A percentile compares a stretch with the other conserved stretches of the same genome.
phyloP scores from a whole-genome alignment of 1,284 basidiomycete species.

The Filobasidium uniguttulatum region DNA sequence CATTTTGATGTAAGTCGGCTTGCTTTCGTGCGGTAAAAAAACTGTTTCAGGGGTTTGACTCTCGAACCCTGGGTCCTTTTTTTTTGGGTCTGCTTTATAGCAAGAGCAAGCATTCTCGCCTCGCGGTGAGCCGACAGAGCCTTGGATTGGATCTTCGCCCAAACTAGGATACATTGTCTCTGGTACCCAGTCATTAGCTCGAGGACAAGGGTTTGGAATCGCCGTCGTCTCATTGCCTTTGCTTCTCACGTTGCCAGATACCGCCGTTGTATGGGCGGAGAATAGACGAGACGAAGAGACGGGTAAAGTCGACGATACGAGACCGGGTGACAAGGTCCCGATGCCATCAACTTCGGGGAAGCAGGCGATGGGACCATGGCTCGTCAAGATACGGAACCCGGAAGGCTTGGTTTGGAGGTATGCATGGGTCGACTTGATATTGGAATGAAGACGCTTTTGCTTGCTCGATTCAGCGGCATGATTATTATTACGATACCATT shows the following conservation, averaged over 20 bases:
- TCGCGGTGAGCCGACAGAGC: too few relatives aligned
- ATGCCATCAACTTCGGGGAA: not conserved
- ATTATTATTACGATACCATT: too few relatives aligned
- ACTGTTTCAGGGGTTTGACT: slow-evolving; percentile 35
- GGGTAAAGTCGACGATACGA: too few relatives aligned
- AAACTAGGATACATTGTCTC: slow-evolving; percentile 63
- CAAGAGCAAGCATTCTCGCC: slow-evolving; percentile 4
- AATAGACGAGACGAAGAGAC: too few relatives aligned
- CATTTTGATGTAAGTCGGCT: slow-evolving; percentile 9
- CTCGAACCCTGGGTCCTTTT: slow-evolving; percentile 34
- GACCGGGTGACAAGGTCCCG: too few relatives aligned
- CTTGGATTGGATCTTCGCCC: slow-evolving; percentile 35
- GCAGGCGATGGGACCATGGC: slow-evolving; percentile 16
- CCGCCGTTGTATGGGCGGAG: too few relatives aligned
- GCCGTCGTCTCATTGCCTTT: slow-evolving; percentile 51
- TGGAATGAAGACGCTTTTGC: too few relatives aligned
- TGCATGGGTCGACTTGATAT: too few relatives aligned
- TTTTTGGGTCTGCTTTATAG: not conserved
- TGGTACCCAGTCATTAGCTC: slow-evolving; percentile 61
- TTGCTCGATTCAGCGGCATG: too few relatives aligned
- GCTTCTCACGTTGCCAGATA: slow-evolving; percentile 39
- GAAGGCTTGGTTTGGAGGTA: slow-evolving; percentile 32
- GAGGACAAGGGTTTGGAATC: slow-evolving; percentile 59
- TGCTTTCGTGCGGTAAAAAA: slow-evolving; percentile 19
- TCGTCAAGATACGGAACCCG: slow-evolving; percentile 41